Evolutionary conservation across 2,329 filamentous ascomycete species (phyloP), one percentile per base, ranked within the genome.

Genomic region (Alternaria dauci): DNA sequence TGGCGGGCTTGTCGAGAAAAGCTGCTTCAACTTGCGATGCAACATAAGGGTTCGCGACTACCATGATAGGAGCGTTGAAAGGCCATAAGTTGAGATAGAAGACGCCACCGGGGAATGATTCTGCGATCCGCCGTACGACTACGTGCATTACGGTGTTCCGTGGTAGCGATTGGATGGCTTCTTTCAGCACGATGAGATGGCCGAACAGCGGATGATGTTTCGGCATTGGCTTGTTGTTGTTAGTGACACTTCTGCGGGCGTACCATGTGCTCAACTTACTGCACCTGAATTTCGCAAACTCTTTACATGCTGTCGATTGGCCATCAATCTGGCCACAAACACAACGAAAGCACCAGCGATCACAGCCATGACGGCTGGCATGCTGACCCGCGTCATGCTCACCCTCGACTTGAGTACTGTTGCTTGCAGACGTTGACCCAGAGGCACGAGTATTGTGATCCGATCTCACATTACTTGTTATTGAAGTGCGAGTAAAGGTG

Each of bases 71-170:
- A 14, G 36, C 26, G 26, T 44, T 60, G 58, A 69, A 66, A n/a
- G 65, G 67, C 65, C 63, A 69, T 5, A 69, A 30, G 47, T 68
- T 55, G n/a, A 69, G 51, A 23, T 66, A 68, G 52, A 69, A 66
- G 25, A 63, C 48, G 6, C 62, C 59, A 20, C 43, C 52, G 12
- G 52, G 34, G 38, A 65, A 63, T 0, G 56, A 80, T 76, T 67
- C 81, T 14, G 61, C 26, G 18, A 69, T 55, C 12, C 43, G 43
- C 12, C 39, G 43, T 12, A 68, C 43, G 7, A 56, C 54, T 8
- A 59, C 53, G 44, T 61, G 57, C 25, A 63, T 59, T 28, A 51
- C 48, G 5, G 52, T 47, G 50, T 67, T 58, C 16, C 41, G 51
- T 12, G 63, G 66, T 7, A 62, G 26, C 9, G 18, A 26, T 8